These are phyloP conservation scores for Boletus subparvulus DNA, from an alignment of 768 basidiomycete genomes.

Conservation along the genomic window DNA sequence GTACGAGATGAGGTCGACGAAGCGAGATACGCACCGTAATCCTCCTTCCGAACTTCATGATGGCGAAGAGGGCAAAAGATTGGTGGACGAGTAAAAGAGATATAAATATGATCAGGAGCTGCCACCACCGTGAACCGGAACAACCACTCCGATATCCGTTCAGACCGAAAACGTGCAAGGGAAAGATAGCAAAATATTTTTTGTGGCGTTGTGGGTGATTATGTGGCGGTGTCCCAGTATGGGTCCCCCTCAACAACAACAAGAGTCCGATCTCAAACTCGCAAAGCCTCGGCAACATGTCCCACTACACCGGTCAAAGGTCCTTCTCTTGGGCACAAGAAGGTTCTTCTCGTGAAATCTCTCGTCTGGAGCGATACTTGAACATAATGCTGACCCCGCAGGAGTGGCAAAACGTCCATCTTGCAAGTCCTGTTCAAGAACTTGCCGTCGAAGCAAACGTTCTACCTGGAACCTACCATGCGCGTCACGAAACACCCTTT, in stretches of 20 bases:
- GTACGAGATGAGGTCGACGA: not conserved
- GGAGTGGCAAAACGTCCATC: slow-evolving; percentile 91
- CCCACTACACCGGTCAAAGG: slow-evolving; percentile 50
- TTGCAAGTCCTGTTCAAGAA: slow-evolving; percentile 90
- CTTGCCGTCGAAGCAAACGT: slow-evolving; percentile 77
- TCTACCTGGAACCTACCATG: slow-evolving; percentile 87
- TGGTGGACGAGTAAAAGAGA: not conserved
- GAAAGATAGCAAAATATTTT: too few species aligned
- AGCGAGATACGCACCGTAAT: slow-evolving; percentile 51
- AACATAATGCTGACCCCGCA: slow-evolving; percentile 30
- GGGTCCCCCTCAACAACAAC: slow-evolving; percentile 6
- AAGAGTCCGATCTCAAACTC: slow-evolving; percentile 13
- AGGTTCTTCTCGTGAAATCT: slow-evolving; percentile 40
- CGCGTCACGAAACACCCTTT: slow-evolving; percentile 70
- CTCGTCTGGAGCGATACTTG: not conserved
- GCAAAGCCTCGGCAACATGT: slow-evolving; percentile 15
- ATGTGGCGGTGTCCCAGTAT: slow-evolving; percentile 11
- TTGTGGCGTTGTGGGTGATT: too few species aligned
- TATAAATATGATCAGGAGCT: not conserved
- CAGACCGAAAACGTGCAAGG: not conserved
- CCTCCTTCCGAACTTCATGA: slow-evolving; percentile 82
- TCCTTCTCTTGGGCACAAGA: slow-evolving; percentile 70
- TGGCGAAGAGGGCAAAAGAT: not conserved
- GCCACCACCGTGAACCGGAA: not conserved
- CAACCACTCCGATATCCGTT: not conserved